Conservation (phyloP, 2,329 filamentous ascomycete species). For the Epichloe hybrida region DNA sequence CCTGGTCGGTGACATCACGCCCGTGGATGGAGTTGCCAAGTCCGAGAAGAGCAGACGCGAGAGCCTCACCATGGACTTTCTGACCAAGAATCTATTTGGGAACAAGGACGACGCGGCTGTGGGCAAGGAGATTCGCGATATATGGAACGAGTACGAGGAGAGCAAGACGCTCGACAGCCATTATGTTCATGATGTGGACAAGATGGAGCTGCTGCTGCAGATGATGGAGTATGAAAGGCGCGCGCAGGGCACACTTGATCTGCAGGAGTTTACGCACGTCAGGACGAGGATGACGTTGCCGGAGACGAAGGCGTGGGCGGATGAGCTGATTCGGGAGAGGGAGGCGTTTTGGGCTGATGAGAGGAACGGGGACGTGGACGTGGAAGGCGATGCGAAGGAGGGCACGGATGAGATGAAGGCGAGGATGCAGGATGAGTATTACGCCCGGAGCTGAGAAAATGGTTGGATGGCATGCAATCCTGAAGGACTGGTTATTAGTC, state of each 20-base stretch:
- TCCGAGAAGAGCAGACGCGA: conserved; percentile 81
- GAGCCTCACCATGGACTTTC: conserved; percentile 81
- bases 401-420: conserved; percentile 23
- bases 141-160: conserved; percentile 96
- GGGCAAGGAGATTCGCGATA: conserved; percentile 56
- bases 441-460: conserved; percentile 16
- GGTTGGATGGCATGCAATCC: too few relatives aligned
- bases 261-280: conserved; percentile 80
- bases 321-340: conserved; percentile 63
- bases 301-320: conserved; percentile 71
- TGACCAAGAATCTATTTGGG: conserved; percentile 59
- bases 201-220: conserved; percentile 87
- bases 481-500: too few relatives aligned
- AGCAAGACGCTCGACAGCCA: conserved; percentile 67
- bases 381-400: conserved; percentile 21
- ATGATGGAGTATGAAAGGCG: conserved; percentile 91
- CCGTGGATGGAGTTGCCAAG: conserved; percentile 75
- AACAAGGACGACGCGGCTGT: conserved; percentile 57
- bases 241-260: conserved; percentile 50
- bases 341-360: conserved; percentile 54
- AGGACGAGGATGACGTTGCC: conserved; percentile 56
- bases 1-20: conserved; percentile 92
- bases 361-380: conserved; percentile 32
- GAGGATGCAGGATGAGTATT: conserved; percentile 29
- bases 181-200: conserved; percentile 95